These are phyloP conservation scores for Sisymbrium irio DNA, from an alignment of 345 rosid species.

Conservation along the genomic window DNA sequence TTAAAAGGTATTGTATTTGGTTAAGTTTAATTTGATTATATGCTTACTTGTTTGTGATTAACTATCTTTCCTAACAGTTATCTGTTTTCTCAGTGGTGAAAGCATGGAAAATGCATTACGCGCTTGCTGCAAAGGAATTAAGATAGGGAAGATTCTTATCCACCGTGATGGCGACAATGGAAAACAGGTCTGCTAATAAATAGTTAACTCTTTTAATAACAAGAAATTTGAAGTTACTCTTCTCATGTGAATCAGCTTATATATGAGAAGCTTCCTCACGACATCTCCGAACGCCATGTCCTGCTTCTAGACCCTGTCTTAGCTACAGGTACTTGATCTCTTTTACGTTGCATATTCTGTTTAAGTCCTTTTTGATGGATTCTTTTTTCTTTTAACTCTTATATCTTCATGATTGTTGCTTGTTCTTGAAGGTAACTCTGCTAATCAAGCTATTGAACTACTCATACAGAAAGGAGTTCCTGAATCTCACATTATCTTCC, in stretches of 20 bases:
- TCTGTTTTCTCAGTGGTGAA: constrained; percentile 63
- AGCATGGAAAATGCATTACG: constrained; percentile 99
- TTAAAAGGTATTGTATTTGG: constrained; percentile 34
- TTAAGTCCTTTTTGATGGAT: not conserved
- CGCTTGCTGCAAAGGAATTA: constrained; percentile 97
- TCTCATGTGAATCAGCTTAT: constrained; percentile 56
- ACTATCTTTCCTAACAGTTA: constrained; percentile 6
- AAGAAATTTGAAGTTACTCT: not conserved
- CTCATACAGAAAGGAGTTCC: constrained; percentile 95
- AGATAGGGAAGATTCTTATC: constrained; percentile 91
- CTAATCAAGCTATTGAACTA: constrained; percentile 89
- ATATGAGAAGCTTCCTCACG: constrained; percentile 94
- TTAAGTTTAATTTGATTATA: not conserved
- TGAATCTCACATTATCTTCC: constrained; percentile 88
- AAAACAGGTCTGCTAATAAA: constrained; percentile 55
- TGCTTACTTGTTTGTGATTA: not conserved
- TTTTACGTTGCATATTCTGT: not conserved
- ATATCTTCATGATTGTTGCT: not conserved
- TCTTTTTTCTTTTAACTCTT: not conserved
- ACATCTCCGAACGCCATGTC: constrained; percentile 94
- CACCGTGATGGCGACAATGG: constrained; percentile 98
- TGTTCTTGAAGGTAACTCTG: constrained; percentile 77
- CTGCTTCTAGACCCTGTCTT: constrained; percentile 97
- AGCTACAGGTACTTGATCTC: constrained; percentile 61
- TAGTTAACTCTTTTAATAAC: not conserved